These are phyloP conservation scores for Mesembryanthemum crystallinum DNA, from an alignment of 148 eudicot species.

Conservation along the genomic window DNA sequence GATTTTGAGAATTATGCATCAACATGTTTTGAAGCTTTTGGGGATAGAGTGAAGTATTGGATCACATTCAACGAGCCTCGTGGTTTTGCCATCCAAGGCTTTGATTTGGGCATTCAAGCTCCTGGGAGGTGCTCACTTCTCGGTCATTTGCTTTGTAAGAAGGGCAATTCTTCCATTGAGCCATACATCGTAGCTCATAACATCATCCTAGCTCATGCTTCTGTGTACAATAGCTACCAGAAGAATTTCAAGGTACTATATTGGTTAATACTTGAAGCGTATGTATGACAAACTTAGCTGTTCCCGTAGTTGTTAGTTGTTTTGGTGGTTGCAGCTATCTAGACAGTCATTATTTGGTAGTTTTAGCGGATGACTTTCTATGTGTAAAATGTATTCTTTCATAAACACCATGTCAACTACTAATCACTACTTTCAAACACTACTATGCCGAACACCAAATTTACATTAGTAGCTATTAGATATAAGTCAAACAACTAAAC, in stretches of 20 bases:
- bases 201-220: conserved; percentile 80
- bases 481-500: too few relatives aligned
- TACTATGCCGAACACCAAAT: too few relatives aligned
- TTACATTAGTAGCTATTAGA: too few relatives aligned
- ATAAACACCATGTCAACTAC: too few relatives aligned
- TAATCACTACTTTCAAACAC: too few relatives aligned
- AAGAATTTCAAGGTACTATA: conserved; percentile 65
- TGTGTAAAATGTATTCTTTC: too few relatives aligned
- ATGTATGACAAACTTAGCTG: too few relatives aligned
- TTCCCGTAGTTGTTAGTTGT: too few relatives aligned
- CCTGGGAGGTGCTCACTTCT: conserved; percentile 92
- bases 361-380: too few relatives aligned
- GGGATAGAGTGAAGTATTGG: conserved; percentile 93
- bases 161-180: conserved; percentile 71
- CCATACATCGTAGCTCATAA: conserved; percentile 91
- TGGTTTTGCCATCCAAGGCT: conserved; percentile 74
- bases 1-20: conserved; percentile 75
- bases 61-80: conserved; percentile 97
- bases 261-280: too few relatives aligned
- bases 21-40: conserved; percentile 82
- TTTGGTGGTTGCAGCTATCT: too few relatives aligned
- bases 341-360: too few relatives aligned
- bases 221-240: conserved; percentile 61
- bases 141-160: conserved; percentile 63
- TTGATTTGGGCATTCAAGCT: conserved; percentile 82